A percentile compares a stretch with the other conserved stretches of the same genome.
Evolutionary conservation across 441 rosid genomes (phyloP).

Genomic region (Dalechampia spathulata): DNA sequence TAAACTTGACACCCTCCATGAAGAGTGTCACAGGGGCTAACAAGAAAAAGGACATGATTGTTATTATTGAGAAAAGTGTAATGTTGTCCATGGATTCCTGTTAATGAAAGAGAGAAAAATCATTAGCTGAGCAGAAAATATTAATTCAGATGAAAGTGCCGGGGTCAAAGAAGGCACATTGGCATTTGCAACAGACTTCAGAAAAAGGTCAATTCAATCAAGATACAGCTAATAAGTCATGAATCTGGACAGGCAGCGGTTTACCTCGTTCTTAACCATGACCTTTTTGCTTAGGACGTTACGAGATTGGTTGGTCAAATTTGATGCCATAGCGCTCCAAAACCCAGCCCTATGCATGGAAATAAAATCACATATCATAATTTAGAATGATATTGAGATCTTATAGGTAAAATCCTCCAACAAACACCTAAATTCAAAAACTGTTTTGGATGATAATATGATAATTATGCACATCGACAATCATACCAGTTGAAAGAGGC

Average conservation of each 20-base stretch:
- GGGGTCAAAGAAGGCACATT: background rate
- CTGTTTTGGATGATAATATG: background rate
- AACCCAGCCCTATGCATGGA: conserved; percentile 76
- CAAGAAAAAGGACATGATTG: conserved; percentile 78
- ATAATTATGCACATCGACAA: background rate
- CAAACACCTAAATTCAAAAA: background rate
- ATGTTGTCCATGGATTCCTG: conserved; percentile 97
- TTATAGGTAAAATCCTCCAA: background rate
- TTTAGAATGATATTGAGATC: background rate
- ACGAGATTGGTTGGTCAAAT: conserved; percentile 94
- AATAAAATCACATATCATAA: background rate
- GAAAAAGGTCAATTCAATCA: background rate
- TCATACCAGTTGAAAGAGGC: conserved; percentile 90
- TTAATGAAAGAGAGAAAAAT: conserved; percentile 11
- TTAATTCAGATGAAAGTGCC: background rate
- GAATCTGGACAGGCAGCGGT: conserved; percentile 12
- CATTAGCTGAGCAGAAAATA: conserved; percentile 7
- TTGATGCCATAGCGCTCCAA: conserved; percentile 99
- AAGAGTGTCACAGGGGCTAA: conserved; percentile 75
- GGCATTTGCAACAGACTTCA: background rate
- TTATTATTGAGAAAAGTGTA: conserved; percentile 88
- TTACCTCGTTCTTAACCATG: conserved; percentile 94
- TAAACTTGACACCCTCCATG: conserved; percentile 83
- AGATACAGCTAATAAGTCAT: background rate
- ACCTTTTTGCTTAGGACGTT: conserved; percentile 96